Conservation (phyloP, 2,329 filamentous ascomycete genomes). For the Chaetomiaceae sp. region DNA sequence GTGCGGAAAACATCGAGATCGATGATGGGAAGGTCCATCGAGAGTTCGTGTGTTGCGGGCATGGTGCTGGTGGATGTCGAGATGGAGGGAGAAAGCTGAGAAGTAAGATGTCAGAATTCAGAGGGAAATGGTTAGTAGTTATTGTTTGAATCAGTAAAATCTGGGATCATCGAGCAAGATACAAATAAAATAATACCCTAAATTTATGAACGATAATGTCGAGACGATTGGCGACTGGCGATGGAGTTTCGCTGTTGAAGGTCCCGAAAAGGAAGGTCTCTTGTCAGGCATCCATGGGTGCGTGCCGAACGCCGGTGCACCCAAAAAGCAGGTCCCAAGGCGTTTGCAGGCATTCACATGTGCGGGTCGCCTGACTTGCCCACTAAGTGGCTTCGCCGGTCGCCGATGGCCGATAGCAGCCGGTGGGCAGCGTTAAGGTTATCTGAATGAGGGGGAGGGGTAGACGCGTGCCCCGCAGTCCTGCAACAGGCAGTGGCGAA, state of each 20-base stretch:
- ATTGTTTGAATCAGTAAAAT: no score
- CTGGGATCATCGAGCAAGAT: no score
- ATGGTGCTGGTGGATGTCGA: neutral
- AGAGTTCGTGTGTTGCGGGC: conserved; percentile 11
- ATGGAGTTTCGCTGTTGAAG: neutral
- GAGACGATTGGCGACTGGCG: no score
- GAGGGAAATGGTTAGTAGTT: neutral
- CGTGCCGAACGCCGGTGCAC: conserved; percentile 6
- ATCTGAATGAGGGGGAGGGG: no score
- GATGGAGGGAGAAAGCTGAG: no score
- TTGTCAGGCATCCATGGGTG: neutral
- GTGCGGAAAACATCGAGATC: conserved; percentile 54
- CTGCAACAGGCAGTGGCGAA: no score
- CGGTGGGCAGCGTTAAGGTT: no score
- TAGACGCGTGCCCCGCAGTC: no score
- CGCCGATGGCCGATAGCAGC: conserved; percentile 19
- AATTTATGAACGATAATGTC: neutral
- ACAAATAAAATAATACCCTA: no score
- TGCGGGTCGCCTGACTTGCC: conserved; percentile 2
- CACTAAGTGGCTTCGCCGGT: conserved; percentile 4
- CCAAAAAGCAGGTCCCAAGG: conserved; percentile 12
- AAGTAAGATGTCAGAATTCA: no score
- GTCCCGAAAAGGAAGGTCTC: conserved; percentile 15
- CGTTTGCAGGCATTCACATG: neutral
- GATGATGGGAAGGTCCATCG: conserved; percentile 56